Evolutionary conservation across 768 basidiomycete genomes (phyloP).

Genomic region (Ramaria sp.): DNA sequence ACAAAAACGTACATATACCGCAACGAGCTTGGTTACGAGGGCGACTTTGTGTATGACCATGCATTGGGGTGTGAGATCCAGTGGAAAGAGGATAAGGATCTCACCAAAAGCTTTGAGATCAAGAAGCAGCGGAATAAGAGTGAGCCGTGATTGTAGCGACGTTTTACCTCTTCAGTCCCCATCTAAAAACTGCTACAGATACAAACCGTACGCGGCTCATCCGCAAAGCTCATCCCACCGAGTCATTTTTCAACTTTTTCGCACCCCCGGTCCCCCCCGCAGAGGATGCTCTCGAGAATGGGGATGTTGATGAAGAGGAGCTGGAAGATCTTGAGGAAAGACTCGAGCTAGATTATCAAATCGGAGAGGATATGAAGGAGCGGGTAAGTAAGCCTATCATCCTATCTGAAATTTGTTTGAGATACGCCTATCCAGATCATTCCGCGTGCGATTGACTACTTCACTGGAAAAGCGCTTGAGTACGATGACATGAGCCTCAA

Average conservation of each 20-base stretch:
- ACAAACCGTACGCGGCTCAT: constrained; percentile 77
- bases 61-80: constrained; percentile 86
- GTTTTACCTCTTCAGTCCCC: neutral
- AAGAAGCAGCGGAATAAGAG: constrained; percentile 99
- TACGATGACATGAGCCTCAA: constrained; percentile 42
- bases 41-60: constrained; percentile 94
- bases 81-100: constrained; percentile 98
- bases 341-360: constrained; percentile 94
- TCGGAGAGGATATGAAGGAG: constrained; percentile 97
- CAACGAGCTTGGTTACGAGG: constrained; percentile 87
- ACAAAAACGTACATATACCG: constrained; percentile 93
- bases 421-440: constrained; percentile 50
- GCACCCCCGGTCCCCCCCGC: constrained; percentile 64
- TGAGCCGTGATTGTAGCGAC: constrained; percentile 25
- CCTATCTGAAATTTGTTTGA: neutral
- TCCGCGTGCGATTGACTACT: constrained; percentile 92
- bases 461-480: constrained; percentile 91
- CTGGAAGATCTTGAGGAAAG: constrained; percentile 87
- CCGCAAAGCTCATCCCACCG: constrained; percentile 79
- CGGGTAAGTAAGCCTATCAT: constrained; percentile 41
- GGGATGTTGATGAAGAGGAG: constrained; percentile 73
- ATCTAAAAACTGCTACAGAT: constrained; percentile 29
- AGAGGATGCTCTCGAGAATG: constrained; percentile 55
- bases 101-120: constrained; percentile 95
- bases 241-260: constrained; percentile 99